These are phyloP conservation scores for Fusarium equiseti DNA, from an alignment of 2,329 filamentous ascomycete species.

Conservation along the genomic window DNA sequence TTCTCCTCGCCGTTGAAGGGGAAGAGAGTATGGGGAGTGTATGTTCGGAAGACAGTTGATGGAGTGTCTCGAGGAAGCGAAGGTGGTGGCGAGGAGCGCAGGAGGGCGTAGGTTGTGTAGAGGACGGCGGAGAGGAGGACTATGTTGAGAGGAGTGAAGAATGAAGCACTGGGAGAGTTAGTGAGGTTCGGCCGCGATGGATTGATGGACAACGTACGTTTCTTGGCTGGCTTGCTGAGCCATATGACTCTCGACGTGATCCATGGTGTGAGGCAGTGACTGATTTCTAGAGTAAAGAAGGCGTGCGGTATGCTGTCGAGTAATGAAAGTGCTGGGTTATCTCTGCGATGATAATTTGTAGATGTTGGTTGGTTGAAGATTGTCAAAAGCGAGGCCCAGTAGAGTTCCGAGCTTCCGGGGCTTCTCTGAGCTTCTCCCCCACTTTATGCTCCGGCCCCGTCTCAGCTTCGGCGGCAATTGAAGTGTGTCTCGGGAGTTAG, in stretches of 20 bases:
- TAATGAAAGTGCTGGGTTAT: not conserved
- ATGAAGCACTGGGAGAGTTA: constrained; percentile 51
- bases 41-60: constrained; percentile 73
- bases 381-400: not conserved
- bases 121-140: constrained; percentile 67
- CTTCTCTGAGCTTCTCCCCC: constrained; percentile 36
- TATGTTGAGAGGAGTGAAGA: constrained; percentile 73
- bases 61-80: constrained; percentile 65
- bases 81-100: constrained; percentile 62
- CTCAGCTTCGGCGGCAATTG: constrained; percentile 31
- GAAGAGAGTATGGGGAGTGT: constrained; percentile 84
- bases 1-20: constrained; percentile 83
- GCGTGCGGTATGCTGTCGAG: not conserved
- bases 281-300: not conserved
- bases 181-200: not conserved
- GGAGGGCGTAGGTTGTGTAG: constrained; percentile 69
- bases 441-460: constrained; percentile 28
- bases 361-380: constrained; percentile 3
- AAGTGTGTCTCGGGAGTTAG: constrained; percentile 20
- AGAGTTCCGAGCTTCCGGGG: constrained; percentile 28
- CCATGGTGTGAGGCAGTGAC: constrained; percentile 55
- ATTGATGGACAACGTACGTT: constrained; percentile 48
- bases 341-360: not conserved
- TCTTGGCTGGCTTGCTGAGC: constrained; percentile 64
- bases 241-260: constrained; percentile 69